Percentiles rank a stretch among this genome's conserved stretches.
phyloP scores from a whole-genome alignment of 129 eudicot genomes.

The Chrysanthemum makinoi region DNA sequence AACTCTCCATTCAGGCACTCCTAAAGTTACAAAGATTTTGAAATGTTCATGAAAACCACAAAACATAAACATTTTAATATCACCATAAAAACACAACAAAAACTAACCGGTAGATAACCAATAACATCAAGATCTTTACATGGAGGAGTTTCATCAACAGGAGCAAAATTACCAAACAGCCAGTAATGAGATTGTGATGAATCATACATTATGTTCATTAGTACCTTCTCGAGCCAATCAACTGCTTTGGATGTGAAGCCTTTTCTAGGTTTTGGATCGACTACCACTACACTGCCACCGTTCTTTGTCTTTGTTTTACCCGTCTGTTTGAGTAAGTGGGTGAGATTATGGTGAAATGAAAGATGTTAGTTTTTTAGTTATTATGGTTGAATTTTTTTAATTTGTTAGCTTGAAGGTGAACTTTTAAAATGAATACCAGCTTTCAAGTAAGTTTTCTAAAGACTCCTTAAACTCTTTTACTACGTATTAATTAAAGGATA shows the following conservation, averaged over 20 bases:
- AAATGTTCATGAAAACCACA: background rate
- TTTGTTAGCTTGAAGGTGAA: too few relatives aligned
- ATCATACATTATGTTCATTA: slow-evolving; percentile 65
- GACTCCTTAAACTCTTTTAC: too few relatives aligned
- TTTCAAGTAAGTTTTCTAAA: too few relatives aligned
- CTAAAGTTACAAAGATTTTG: slow-evolving; percentile 36
- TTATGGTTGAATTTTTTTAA: too few relatives aligned
- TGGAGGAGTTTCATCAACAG: slow-evolving; percentile 89
- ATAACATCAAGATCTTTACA: slow-evolving; percentile 53
- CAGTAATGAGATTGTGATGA: slow-evolving; percentile 53
- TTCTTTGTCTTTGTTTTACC: slow-evolving; percentile 32
- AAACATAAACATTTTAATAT: background rate
- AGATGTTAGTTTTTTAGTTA: too few relatives aligned
- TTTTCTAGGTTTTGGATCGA: slow-evolving; percentile 69
- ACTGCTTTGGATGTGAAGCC: slow-evolving; percentile 69
- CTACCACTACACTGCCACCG: slow-evolving; percentile 46
- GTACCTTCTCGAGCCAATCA: slow-evolving; percentile 65
- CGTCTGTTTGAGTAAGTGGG: background rate
- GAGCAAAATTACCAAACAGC: slow-evolving; percentile 85
- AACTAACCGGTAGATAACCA: slow-evolving; percentile 82
- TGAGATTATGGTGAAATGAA: background rate
- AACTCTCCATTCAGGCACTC: slow-evolving; percentile 96
- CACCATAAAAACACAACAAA: background rate
- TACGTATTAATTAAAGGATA: too few relatives aligned
- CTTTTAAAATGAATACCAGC: too few relatives aligned